Conservation (phyloP, 1,139 yeast species). For the Geotrichum aggregatum region DNA sequence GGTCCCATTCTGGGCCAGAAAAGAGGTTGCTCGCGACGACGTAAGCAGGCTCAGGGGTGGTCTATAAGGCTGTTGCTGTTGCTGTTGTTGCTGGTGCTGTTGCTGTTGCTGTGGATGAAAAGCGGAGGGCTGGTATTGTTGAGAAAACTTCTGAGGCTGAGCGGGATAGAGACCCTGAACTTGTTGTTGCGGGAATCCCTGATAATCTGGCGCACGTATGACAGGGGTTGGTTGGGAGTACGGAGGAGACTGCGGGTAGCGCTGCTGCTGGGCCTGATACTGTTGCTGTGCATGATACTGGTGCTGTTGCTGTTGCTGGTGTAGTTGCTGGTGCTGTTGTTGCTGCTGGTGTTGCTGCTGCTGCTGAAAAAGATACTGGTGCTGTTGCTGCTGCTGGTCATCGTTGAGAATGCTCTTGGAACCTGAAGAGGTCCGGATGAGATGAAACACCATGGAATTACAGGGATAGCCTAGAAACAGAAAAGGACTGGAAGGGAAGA, state of each 20-base stretch:
- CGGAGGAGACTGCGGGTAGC: neutral
- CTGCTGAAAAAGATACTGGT: neutral
- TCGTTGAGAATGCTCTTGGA: neutral
- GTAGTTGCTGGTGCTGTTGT: neutral
- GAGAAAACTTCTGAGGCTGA: too few species aligned
- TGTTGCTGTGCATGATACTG: neutral
- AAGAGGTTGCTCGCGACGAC: neutral
- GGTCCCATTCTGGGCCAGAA: conserved; percentile 3
- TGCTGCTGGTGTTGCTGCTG: neutral
- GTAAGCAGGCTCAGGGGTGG: conserved; percentile 1
- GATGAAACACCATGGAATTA: too few species aligned
- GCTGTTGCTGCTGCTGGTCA: conserved; percentile 2
- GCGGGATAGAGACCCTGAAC: neutral
- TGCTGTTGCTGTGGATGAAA: neutral
- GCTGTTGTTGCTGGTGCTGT: neutral
- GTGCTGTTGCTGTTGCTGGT: conserved; percentile 1
- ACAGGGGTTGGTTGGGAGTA: neutral
- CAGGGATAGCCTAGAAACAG: neutral
- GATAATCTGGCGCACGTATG: too few species aligned
- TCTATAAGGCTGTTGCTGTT: neutral
- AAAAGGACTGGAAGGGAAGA: neutral
- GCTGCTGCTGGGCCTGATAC: neutral
- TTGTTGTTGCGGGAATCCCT: neutral
- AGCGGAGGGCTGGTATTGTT: neutral
- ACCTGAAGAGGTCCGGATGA: neutral